Percentiles rank a stretch among this genome's conserved stretches.
Conservation (phyloP, 148 eudicot genomes). For the Mesembryanthemum crystallinum region DNA sequence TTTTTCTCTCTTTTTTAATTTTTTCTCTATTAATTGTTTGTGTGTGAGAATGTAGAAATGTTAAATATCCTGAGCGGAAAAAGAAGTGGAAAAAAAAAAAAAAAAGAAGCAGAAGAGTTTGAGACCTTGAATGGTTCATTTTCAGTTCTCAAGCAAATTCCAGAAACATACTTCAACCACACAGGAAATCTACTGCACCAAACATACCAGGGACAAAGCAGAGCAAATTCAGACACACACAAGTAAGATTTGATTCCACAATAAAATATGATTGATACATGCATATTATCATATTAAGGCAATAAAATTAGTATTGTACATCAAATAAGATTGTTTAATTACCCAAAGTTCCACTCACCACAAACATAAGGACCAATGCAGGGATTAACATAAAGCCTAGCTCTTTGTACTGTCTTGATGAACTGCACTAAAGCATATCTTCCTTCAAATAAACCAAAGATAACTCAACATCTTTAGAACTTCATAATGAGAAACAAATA, state of each 20-base stretch:
- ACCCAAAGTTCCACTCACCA: slow-evolving; percentile 98
- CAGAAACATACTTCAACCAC: slow-evolving; percentile 96
- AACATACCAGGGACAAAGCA: slow-evolving; percentile 11
- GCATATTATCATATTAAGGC: too few relatives aligned
- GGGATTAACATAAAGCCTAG: slow-evolving; percentile 73
- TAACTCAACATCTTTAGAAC: not conserved
- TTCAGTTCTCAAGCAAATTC: slow-evolving; percentile 89
- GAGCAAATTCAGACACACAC: slow-evolving; percentile 3
- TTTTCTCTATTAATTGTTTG: too few relatives aligned
- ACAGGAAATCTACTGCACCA: slow-evolving; percentile 93
- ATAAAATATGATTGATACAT: not conserved
- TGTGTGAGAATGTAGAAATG: too few relatives aligned
- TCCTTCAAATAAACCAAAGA: slow-evolving; percentile 44
- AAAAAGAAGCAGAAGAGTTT: too few relatives aligned
- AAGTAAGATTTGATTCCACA: not conserved
- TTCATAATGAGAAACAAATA: not conserved
- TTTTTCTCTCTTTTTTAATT: not conserved
- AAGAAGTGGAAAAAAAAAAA: not conserved
- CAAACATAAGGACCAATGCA: slow-evolving; percentile 95
- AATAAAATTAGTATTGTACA: too few relatives aligned
- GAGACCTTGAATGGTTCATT: slow-evolving; percentile 85
- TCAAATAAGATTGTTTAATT: slow-evolving; percentile 11
- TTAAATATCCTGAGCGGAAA: too few relatives aligned
- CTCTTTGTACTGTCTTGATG: slow-evolving; percentile 76
- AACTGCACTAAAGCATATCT: slow-evolving; percentile 76